Conservation (phyloP, 1,139 yeast genomes). For the Petasospora rhodanensis region DNA sequence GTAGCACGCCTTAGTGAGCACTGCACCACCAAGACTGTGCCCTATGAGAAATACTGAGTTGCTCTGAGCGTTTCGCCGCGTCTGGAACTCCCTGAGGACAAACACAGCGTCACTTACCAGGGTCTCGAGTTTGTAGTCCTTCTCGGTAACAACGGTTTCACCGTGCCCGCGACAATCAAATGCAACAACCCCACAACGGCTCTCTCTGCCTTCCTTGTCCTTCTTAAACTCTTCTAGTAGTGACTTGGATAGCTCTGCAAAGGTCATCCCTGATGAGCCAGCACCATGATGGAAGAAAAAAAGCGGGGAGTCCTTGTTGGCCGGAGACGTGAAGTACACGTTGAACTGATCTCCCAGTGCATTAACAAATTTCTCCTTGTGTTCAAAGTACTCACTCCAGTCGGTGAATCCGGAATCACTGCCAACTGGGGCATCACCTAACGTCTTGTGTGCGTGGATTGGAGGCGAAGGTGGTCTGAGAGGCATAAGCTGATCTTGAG, state of each 20-base stretch:
- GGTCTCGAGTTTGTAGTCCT: conserved; percentile 45
- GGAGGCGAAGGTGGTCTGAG: conserved; percentile 10
- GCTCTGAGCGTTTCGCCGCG: conserved; percentile 11
- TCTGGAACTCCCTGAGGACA: conserved; percentile 39
- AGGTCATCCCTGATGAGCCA: conserved; percentile 82
- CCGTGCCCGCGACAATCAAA: conserved; percentile 91
- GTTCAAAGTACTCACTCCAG: conserved; percentile 41
- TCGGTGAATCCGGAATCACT: too few species aligned
- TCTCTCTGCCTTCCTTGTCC: conserved; percentile 7
- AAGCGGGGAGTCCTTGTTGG: conserved; percentile 41
- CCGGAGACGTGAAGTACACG: conserved; percentile 58
- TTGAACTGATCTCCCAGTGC: conserved; percentile 39
- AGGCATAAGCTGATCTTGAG: conserved; percentile 17
- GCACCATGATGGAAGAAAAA: conserved; percentile 91
- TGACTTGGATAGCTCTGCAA: conserved; percentile 48
- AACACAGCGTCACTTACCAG: conserved; percentile 54
- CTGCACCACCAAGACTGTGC: conserved; percentile 90
- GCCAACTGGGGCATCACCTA: too few species aligned
- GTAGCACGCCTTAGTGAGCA: conserved; percentile 50
- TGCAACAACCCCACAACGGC: conserved; percentile 48
- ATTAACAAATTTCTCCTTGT: conserved; percentile 28
- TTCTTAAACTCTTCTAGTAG: conserved; percentile 23
- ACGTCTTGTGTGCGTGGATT: too few species aligned
- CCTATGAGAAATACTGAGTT: conserved; percentile 59
- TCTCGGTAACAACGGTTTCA: conserved; percentile 32